phyloP scores from a whole-genome alignment of 2,329 filamentous ascomycete species.

The Sclerotinia borealis region DNA sequence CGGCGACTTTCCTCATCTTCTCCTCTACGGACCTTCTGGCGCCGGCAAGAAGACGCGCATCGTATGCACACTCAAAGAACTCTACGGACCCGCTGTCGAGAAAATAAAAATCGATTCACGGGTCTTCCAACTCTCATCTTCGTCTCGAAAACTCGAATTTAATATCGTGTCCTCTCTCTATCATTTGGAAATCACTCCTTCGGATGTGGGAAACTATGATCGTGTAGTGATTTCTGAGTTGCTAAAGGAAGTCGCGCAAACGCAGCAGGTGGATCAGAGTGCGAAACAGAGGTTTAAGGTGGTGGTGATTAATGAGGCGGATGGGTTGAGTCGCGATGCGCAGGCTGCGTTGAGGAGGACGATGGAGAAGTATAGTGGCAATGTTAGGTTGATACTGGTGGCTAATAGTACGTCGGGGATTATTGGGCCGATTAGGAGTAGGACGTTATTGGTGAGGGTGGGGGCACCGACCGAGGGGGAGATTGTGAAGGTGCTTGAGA shows the following conservation, averaged over 20 bases:
- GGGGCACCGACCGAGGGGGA: constrained; percentile 81
- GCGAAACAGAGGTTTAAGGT: constrained; percentile 96
- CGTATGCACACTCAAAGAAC: constrained; percentile 87
- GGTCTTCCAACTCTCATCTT: constrained; percentile 84
- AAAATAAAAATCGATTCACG: constrained; percentile 99
- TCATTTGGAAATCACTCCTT: constrained; percentile 96
- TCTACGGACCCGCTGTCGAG: constrained; percentile 95
- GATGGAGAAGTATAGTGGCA: constrained; percentile 99
- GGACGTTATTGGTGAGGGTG: constrained; percentile 86
- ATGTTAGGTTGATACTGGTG: constrained; percentile 81
- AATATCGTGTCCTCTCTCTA: constrained; percentile 97
- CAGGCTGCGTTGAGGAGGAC: constrained; percentile 91
- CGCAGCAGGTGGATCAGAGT: constrained; percentile 91
- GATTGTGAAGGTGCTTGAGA: constrained; percentile 71
- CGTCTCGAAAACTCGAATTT: constrained; percentile 97
- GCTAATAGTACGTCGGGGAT: constrained; percentile 98
- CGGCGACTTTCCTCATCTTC: constrained; percentile 94
- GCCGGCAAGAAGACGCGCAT: constrained; percentile 98
- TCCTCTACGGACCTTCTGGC: constrained; percentile 93
- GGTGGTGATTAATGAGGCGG: constrained; percentile 97
- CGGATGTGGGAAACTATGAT: constrained; percentile 94
- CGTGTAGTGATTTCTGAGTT: constrained; percentile 93
- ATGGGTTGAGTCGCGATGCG: constrained; percentile 87
- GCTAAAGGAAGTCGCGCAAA: constrained; percentile 96
- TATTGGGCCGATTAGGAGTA: constrained; percentile 92